Evolutionary conservation across 768 basidiomycete genomes (phyloP).

Genomic region (Xerocomus spinulosus): DNA sequence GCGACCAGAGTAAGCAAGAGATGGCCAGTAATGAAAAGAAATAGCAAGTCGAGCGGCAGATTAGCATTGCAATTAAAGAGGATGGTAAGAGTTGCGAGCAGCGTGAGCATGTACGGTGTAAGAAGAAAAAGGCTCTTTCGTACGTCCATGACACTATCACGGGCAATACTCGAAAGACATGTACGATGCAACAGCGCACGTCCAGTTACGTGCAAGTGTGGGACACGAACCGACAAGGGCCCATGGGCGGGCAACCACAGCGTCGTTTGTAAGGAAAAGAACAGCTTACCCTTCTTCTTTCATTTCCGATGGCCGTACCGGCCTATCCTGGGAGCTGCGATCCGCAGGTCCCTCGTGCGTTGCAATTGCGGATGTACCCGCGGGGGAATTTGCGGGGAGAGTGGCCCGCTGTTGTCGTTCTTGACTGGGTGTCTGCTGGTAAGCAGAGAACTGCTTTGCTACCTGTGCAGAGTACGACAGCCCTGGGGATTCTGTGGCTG

Average conservation of each 20-base stretch:
- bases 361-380: constrained; percentile 29
- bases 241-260: constrained; percentile 11
- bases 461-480: constrained; percentile 62
- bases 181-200: constrained; percentile 11
- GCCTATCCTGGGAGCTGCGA: constrained; percentile 40
- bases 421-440: constrained; percentile 62
- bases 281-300: constrained; percentile 77
- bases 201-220: constrained; percentile 4
- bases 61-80: constrained; percentile 28
- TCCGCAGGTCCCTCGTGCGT: constrained; percentile 34
- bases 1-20: constrained; percentile 30
- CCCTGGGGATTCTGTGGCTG: constrained; percentile 23
- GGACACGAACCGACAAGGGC: background rate
- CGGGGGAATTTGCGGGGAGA: constrained; percentile 22
- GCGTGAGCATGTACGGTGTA: constrained; percentile 17
- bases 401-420: constrained; percentile 48
- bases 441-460: constrained; percentile 60
- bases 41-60: constrained; percentile 23
- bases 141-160: constrained; percentile 27
- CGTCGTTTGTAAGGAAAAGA: constrained; percentile 14
- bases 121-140: constrained; percentile 9
- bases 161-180: constrained; percentile 13
- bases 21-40: constrained; percentile 25
- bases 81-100: constrained; percentile 16
- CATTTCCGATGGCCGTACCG: constrained; percentile 68